Conservation (phyloP, 2,329 filamentous ascomycete species). For the Scedosporium aurantiacum region DNA sequence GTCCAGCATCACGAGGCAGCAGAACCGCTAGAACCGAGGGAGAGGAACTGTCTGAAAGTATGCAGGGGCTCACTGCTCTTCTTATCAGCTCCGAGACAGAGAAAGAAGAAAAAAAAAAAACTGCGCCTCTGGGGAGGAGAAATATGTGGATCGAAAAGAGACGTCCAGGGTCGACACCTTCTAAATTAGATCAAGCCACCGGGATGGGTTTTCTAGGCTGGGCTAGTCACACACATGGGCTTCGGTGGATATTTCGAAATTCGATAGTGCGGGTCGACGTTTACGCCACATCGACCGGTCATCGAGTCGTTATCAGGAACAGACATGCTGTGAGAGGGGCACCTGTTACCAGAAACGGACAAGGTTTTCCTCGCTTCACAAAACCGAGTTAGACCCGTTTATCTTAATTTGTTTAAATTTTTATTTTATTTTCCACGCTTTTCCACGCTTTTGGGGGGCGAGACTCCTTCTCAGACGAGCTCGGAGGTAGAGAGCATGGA, state of each 20-base stretch:
- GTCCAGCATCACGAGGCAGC: not conserved
- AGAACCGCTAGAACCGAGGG: not conserved
- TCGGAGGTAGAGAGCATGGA: no score
- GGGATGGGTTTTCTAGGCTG: not conserved
- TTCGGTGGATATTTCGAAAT: not conserved
- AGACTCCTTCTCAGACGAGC: no score
- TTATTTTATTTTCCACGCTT: no score
- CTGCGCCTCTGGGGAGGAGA: not conserved
- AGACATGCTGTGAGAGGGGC: no score
- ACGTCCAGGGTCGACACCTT: not conserved
- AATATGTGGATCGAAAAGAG: not conserved
- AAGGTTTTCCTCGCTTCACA: no score
- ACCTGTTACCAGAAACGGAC: no score
- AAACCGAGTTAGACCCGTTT: no score
- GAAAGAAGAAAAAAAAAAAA: not conserved
- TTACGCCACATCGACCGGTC: no score
- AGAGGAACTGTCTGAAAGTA: not conserved
- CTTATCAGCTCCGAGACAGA: not conserved
- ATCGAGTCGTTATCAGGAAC: no score
- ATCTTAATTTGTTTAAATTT: no score
- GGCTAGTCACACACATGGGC: not conserved
- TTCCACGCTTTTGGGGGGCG: no score
- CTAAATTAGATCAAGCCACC: not conserved
- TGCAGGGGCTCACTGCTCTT: not conserved
- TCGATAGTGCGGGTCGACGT: not conserved